Percentiles rank a stretch among this genome's conserved stretches.
Conservation (phyloP, 2,329 filamentous ascomycete genomes). For the Leptoxyphium fumago region DNA sequence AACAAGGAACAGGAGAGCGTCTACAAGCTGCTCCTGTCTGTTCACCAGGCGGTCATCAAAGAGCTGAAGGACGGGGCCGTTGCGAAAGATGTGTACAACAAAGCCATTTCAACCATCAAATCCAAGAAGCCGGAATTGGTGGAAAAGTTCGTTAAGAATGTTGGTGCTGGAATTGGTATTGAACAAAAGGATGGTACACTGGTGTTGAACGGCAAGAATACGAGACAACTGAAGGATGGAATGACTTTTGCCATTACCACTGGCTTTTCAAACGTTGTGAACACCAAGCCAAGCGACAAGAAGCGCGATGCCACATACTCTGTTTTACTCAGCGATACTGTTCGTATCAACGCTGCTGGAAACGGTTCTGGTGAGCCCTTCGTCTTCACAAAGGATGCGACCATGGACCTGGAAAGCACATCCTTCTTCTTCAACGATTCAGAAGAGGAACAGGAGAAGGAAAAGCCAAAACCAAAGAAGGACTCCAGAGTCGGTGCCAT, state of each 20-base stretch:
- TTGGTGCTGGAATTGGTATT: conserved; percentile 84
- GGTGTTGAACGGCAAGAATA: conserved; percentile 75
- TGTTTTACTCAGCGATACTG: conserved; percentile 79
- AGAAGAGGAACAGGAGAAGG: conserved; percentile 72
- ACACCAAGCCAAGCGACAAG: conserved; percentile 76
- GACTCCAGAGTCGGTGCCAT: conserved; percentile 72
- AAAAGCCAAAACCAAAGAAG: conserved; percentile 79
- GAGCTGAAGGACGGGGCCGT: conserved; percentile 74
- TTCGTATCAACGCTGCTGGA: conserved; percentile 53
- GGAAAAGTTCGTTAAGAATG: conserved; percentile 84
- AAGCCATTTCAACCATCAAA: conserved; percentile 65
- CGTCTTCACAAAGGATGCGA: conserved; percentile 86
- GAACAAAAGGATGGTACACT: conserved; percentile 78
- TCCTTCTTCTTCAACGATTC: conserved; percentile 99
- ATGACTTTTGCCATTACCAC: conserved; percentile 92
- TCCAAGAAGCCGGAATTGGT: conserved; percentile 90
- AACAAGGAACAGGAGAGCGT: conserved; percentile 91
- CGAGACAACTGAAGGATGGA: conserved; percentile 71
- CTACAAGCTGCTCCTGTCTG: conserved; percentile 72
- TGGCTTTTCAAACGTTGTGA: conserved; percentile 78
- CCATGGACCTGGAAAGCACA: conserved; percentile 80
- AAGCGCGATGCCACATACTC: conserved; percentile 71
- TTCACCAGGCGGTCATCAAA: conserved; percentile 83
- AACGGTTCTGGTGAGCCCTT: conserved; percentile 65
- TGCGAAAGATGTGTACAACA: conserved; percentile 83